phyloP scores from a whole-genome alignment of 768 basidiomycete genomes.

The Rhizopogon vesiculosus region DNA sequence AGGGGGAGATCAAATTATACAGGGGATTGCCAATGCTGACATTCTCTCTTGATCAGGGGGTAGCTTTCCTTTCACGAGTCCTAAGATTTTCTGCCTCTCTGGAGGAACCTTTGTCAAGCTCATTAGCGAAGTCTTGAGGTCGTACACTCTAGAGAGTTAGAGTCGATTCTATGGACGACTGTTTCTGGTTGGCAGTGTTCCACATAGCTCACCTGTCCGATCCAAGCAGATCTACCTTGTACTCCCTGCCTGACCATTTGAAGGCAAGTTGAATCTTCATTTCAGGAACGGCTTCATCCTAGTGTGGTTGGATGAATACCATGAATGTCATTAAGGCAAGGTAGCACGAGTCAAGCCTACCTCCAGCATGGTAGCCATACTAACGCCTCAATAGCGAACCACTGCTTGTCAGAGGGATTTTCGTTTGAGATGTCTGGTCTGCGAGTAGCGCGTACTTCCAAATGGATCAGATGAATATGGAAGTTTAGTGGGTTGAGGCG shows the following conservation, averaged over 20 bases:
- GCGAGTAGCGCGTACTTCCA: not conserved
- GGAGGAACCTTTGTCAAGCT: slow-evolving; percentile 73
- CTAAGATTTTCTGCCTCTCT: slow-evolving; percentile 85
- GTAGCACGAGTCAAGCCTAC: not conserved
- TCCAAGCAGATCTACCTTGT: slow-evolving; percentile 63
- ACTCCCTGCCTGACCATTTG: slow-evolving; percentile 67
- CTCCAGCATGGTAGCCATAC: not conserved
- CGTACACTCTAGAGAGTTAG: slow-evolving; percentile 58
- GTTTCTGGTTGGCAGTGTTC: not conserved
- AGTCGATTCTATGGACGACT: not conserved
- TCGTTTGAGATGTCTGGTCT: not conserved
- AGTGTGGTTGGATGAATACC: not conserved
- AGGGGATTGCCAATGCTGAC: slow-evolving; percentile 23
- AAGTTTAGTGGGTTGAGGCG: not conserved
- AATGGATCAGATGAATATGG: not conserved
- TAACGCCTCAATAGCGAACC: not conserved
- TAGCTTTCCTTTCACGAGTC: slow-evolving; percentile 78
- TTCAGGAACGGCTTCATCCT: slow-evolving; percentile 2
- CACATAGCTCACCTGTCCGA: slow-evolving; percentile 58
- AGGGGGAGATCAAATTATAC: slow-evolving; percentile 4
- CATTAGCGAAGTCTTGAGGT: slow-evolving; percentile 67
- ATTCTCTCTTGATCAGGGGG: slow-evolving; percentile 71
- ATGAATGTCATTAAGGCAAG: not conserved
- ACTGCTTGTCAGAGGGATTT: not conserved
- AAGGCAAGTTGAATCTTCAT: slow-evolving; percentile 63